Conservation (phyloP, 2,329 filamentous ascomycete genomes). For the Pseudogymnoascus sp. region DNA sequence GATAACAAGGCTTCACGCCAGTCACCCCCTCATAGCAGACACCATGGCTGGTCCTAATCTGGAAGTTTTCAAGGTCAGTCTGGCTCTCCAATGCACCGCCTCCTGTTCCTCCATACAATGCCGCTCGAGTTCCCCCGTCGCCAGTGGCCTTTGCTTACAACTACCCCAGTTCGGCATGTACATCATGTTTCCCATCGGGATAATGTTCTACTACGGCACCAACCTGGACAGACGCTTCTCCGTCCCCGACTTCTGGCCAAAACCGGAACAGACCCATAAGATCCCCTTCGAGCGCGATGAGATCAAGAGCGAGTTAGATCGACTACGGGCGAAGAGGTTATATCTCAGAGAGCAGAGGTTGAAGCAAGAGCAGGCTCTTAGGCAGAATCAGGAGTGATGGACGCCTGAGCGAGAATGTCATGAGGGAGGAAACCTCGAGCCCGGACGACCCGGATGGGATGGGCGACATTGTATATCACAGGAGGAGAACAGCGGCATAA, state of each 20-base stretch:
- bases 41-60: conserved; percentile 76
- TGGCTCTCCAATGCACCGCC: background rate
- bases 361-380: conserved; percentile 17
- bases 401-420: background rate
- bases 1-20: conserved; percentile 4
- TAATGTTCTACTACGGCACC: conserved; percentile 99
- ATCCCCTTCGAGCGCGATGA: conserved; percentile 72
- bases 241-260: conserved; percentile 91
- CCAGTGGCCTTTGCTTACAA: background rate
- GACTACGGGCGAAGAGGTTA: conserved; percentile 24
- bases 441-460: background rate
- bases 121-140: conserved; percentile 7
- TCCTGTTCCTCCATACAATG: background rate
- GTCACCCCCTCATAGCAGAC: background rate
- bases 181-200: conserved; percentile 95
- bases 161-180: conserved; percentile 85
- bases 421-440: conserved; percentile 10
- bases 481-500: conserved; percentile 15
- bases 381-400: background rate
- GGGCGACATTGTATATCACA: conserved; percentile 10
- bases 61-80: conserved; percentile 81
- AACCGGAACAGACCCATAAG: conserved; percentile 64
- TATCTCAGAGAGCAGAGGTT: conserved; percentile 30
- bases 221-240: conserved; percentile 90
- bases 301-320: conserved; percentile 60